Percentiles rank a stretch among this genome's conserved stretches.
phyloP scores from a whole-genome alignment of 225 moss, liverwort and hornwort genomes.

The Pseudisothecium myosuroides region DNA sequence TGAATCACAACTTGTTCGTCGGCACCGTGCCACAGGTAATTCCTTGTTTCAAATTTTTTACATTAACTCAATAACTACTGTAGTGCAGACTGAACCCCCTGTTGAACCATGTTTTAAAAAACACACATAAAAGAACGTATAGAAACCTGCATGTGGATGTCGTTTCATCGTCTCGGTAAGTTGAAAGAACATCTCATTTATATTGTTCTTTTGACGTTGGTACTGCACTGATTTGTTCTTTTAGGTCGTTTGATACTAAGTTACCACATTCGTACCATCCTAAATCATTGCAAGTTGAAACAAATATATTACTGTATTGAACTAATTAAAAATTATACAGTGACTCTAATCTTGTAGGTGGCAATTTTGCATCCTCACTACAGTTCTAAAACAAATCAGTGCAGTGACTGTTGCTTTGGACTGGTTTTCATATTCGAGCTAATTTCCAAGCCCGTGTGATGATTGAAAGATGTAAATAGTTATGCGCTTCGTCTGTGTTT shows the following conservation, averaged over 20 bases:
- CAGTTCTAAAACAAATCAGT: too few species aligned
- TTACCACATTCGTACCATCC: too few species aligned
- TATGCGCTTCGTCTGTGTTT: neutral
- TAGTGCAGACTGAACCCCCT: neutral
- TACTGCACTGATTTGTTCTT: neutral
- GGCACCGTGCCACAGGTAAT: conserved; percentile 38
- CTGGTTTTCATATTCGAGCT: neutral
- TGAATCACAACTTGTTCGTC: conserved; percentile 36
- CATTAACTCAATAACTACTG: neutral
- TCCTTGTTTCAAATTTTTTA: neutral
- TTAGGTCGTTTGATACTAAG: neutral
- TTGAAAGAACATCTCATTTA: neutral
- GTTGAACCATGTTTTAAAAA: neutral
- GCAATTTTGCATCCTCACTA: neutral
- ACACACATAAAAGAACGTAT: rapidly evolving
- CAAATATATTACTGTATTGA: neutral
- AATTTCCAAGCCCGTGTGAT: neutral
- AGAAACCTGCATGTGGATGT: neutral
- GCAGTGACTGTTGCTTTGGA: neutral
- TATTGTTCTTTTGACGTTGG: too few species aligned
- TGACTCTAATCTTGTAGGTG: neutral
- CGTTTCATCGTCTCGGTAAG: too few species aligned
- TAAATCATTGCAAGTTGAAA: neutral
- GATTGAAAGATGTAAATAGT: neutral
- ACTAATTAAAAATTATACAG: neutral